Evolutionary conservation across 805 yeast species (phyloP).

Genomic region (Pichia nanzhaoensis): DNA sequence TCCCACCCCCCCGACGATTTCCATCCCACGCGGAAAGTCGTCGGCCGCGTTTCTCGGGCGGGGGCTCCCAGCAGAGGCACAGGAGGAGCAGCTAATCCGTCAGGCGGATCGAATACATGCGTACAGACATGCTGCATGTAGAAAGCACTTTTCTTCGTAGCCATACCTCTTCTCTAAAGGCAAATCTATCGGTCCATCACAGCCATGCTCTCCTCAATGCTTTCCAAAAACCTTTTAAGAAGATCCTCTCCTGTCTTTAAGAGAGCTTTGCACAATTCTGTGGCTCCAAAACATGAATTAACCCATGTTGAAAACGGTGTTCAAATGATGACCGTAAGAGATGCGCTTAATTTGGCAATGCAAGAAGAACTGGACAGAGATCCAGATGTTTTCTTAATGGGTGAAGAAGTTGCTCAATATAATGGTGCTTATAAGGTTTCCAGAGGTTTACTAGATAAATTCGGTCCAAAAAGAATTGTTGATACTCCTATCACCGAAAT

Average conservation of each 20-base stretch:
- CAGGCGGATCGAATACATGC: too few relatives aligned
- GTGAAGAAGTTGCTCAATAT: constrained; percentile 99
- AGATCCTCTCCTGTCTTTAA: neutral
- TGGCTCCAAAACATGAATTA: constrained; percentile 8
- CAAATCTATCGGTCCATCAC: neutral
- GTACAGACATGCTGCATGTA: too few relatives aligned
- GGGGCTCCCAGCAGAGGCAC: too few relatives aligned
- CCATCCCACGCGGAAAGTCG: constrained; percentile 6
- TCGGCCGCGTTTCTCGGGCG: neutral
- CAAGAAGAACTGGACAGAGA: constrained; percentile 98
- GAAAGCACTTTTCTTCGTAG: too few relatives aligned
- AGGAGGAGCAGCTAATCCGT: too few relatives aligned
- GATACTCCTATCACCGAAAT: constrained; percentile 99
- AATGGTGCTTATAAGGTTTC: constrained; percentile 99
- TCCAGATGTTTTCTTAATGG: constrained; percentile 89
- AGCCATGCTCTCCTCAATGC: neutral
- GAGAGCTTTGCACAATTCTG: constrained; percentile 8
- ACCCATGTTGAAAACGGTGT: constrained; percentile 15
- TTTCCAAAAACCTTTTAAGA: neutral
- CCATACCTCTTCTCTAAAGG: neutral
- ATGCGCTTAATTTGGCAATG: constrained; percentile 89
- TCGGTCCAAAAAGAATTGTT: constrained; percentile 87
- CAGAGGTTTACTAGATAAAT: constrained; percentile 89
- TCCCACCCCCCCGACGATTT: neutral
- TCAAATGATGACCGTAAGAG: constrained; percentile 81